phyloP scores from a whole-genome alignment of 1,284 basidiomycete genomes.

The Irpex rosettiformis region DNA sequence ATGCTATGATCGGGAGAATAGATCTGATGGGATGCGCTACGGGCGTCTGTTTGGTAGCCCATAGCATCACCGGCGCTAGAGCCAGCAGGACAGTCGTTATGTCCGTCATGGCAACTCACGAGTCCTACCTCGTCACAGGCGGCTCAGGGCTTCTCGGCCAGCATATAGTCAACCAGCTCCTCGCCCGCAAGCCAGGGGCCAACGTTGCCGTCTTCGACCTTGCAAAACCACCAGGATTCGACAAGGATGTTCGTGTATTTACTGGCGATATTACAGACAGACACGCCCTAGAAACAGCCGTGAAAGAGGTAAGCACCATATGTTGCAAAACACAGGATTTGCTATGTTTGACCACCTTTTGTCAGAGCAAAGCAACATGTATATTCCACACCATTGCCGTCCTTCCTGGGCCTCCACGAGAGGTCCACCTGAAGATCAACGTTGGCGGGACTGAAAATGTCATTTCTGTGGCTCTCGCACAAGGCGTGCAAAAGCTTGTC shows the following conservation, averaged over 20 bases:
- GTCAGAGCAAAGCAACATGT: slow-evolving; percentile 39
- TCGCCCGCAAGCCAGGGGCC: slow-evolving; percentile 29
- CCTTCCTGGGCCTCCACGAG: slow-evolving; percentile 36
- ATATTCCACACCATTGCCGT: slow-evolving; percentile 60
- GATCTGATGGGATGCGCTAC: too few relatives aligned
- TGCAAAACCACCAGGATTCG: slow-evolving; percentile 39
- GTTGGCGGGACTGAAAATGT: slow-evolving; percentile 55
- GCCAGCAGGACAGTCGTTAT: too few relatives aligned
- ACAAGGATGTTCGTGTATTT: slow-evolving; percentile 46
- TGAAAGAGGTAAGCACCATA: slow-evolving; percentile 36
- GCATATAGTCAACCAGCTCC: slow-evolving; percentile 47
- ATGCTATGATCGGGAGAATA: too few relatives aligned
- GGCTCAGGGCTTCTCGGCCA: slow-evolving; percentile 57
- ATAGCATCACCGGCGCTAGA: too few relatives aligned
- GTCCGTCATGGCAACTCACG: too few relatives aligned
- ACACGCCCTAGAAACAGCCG: slow-evolving; percentile 39
- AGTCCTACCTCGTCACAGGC: slow-evolving; percentile 44
- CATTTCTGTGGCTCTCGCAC: slow-evolving; percentile 40
- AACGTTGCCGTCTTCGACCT: slow-evolving; percentile 51
- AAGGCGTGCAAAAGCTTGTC: slow-evolving; percentile 51
- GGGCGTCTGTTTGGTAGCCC: too few relatives aligned
- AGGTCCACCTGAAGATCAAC: slow-evolving; percentile 60
- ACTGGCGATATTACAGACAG: slow-evolving; percentile 49
- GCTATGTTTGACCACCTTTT: too few relatives aligned
- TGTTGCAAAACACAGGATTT: too few relatives aligned